Conservation (phyloP, 768 basidiomycete species). For the Macrocybe gigantea region DNA sequence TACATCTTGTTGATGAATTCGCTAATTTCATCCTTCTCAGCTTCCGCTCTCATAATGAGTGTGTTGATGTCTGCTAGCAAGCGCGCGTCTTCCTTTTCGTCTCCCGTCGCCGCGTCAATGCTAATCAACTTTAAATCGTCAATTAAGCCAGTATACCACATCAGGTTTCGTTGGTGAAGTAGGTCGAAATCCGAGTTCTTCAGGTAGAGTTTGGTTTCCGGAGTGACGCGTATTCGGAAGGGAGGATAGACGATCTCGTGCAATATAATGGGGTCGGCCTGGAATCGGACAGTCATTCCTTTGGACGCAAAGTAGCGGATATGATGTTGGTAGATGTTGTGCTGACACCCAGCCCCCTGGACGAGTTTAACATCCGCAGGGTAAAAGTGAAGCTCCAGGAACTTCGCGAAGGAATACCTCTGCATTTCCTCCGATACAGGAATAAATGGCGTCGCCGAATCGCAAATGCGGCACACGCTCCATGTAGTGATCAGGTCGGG, state of each 20-base stretch:
- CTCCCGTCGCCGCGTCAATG: conserved; percentile 75
- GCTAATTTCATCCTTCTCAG: conserved; percentile 68
- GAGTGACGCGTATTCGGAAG: conserved; percentile 76
- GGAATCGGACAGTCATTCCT: conserved; percentile 84
- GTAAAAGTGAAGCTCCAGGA: conserved; percentile 94
- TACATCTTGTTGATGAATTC: conserved; percentile 75
- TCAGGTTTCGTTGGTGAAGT: conserved; percentile 62
- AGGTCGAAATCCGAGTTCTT: conserved; percentile 89
- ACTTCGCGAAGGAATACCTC: conserved; percentile 92
- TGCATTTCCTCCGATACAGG: conserved; percentile 90
- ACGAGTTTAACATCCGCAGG: conserved; percentile 80
- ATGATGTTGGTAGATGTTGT: conserved; percentile 92
- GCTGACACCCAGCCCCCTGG: conserved; percentile 86
- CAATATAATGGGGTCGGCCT: conserved; percentile 74
- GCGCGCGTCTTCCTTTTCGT: conserved; percentile 62
- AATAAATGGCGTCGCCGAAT: conserved; percentile 79
- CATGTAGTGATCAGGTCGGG: conserved; percentile 85
- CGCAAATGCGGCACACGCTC: conserved; percentile 80
- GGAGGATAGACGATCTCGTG: conserved; percentile 90
- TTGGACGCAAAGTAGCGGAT: conserved; percentile 84
- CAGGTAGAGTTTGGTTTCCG: conserved; percentile 82
- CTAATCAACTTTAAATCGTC: conserved; percentile 73
- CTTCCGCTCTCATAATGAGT: conserved; percentile 68
- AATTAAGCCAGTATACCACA: conserved; percentile 72
- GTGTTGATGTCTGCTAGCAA: conserved; percentile 58